Evolutionary conservation across 78 protist species (phyloP), one percentile per base, ranked within the genome.

Genomic region (Chrysochromulina parva): DNA sequence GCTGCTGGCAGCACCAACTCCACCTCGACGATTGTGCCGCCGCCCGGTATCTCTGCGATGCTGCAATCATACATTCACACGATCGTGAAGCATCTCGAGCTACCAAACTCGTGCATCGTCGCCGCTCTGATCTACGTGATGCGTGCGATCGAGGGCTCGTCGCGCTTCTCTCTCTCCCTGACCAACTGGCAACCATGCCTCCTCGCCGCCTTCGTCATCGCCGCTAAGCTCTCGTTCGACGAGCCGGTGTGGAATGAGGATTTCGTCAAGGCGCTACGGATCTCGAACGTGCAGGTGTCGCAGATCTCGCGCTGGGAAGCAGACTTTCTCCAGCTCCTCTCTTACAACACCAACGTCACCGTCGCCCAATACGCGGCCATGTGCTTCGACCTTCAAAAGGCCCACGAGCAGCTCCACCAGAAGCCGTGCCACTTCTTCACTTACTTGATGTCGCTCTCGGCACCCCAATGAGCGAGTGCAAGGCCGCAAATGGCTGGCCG

Each of bases 211-310:
- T 69, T 69, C 16, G 78, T 69, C n/a, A 50, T 69, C 50, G 78
- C 78, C 11, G 78, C 78, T 1, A 69, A 69, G 50, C 78, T 69
- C 14, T 24, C n/a, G 50, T 69, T 69, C 78, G 78, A 69, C 50
- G 78, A 69, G 50, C 78, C 78, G 14, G 78, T 69, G 11, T 69
- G 78, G 78, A 69, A 69, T 11, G 78, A 69, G 78, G 78, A 69
- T 16, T 69, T 69, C 50, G 7, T 69, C 14, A 3, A 16, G 11
- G 78, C 78, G 6, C 78, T 69, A 3, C 14, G 48, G 13, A 69
- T 69, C 78, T 69, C 78, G n/a, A 69, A 69, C 50, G 78, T 69
- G 48, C 78, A 69, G 50, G 78, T 69, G 16, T 3, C n/a, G 4
- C 78, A 69, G 78, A 69, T 69, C 50, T 69, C 78, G 38, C 3